Base-by-base conservation (phyloP, 176 grass and related monocot genomes). In the Triticum dicoccoides region DNA sequence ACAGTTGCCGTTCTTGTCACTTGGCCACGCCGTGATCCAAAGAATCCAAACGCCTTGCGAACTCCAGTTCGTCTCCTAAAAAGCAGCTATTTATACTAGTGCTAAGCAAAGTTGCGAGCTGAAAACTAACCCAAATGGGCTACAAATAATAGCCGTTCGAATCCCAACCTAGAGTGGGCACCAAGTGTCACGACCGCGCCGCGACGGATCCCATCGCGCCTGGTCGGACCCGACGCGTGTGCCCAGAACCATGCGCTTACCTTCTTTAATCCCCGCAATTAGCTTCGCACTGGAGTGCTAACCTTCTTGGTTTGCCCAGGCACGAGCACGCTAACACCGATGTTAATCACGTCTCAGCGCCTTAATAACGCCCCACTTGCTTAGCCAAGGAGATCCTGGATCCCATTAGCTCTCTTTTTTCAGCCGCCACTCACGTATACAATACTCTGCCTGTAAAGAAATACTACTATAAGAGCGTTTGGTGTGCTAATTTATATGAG, bases 201-300 rank as follows among this genome's bases (percentile, higher is more conserved):
- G 59, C 86, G 27, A 88, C 90, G 73, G 82, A 86, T 89, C 90
- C 90, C 83, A 83, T 92, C 83, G 65, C 86, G 12, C 59, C 58
- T 89, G 86, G 90, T 92, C 90, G 90, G 86, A 80, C 73, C 64
- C 83, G 83, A 89, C 90, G 87, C 83, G 90, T 89, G 90, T 20
- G 30, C 63, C 59, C 58, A 61, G 71, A 82, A n/a, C 79, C 9
- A 67, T 14, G 72, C 44, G 35, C 66, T 86, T 59, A 62, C 14
- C 17, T 68, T 88, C 79, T 66, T 73, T 83, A 88, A 88, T 47
- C 83, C 24, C 33, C 37, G 56, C 35, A 25, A 63, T 83, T 80
- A 61, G 65, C 44, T 12, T n/a, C 9, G 3, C 6, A 10, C 3
- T 20, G n/a, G n/a, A 74, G 72, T 76, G 0, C 42, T 75, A 7